These are phyloP conservation scores for Paragyromitra xinjiangensis DNA, from an alignment of 495 filamentous ascomycete genomes.

Conservation along the genomic window DNA sequence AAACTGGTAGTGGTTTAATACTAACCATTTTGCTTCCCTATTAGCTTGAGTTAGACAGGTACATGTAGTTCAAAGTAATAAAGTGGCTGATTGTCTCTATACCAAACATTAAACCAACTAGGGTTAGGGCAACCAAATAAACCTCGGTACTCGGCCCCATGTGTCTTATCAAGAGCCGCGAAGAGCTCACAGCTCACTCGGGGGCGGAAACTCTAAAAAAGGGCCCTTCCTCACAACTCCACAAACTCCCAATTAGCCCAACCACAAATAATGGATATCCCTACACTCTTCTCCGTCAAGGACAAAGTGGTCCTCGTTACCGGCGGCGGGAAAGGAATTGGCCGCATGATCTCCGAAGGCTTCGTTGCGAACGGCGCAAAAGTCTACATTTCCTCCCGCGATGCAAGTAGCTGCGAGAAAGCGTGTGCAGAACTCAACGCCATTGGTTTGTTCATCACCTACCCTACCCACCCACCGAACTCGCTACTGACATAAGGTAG, in stretches of 20 bases:
- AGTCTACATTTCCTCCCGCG: constrained; percentile 83
- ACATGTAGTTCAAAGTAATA: too few relatives aligned
- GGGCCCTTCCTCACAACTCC: background rate
- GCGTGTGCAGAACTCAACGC: constrained; percentile 69
- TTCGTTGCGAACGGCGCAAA: constrained; percentile 81
- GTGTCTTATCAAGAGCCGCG: background rate
- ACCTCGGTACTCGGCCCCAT: constrained; percentile 34
- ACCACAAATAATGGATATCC: constrained; percentile 30
- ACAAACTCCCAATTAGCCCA: background rate
- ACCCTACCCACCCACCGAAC: background rate
- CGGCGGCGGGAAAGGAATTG: constrained; percentile 70
- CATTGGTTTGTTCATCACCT: constrained; percentile 13
- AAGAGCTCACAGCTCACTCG: background rate
- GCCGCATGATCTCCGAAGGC: constrained; percentile 82
- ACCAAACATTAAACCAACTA: background rate
- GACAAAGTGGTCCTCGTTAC: constrained; percentile 62
- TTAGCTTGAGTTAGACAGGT: too few relatives aligned
- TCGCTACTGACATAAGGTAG: constrained; percentile 22
- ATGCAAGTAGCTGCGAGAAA: constrained; percentile 68
- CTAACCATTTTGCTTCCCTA: too few relatives aligned
- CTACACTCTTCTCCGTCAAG: constrained; percentile 54
- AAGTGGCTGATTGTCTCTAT: background rate
- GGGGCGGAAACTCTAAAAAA: background rate
- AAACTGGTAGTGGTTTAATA: too few relatives aligned
- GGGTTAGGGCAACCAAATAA: background rate